These are phyloP conservation scores for Ceratocystis destructans DNA, from an alignment of 2,329 filamentous ascomycete species.

Conservation along the genomic window DNA sequence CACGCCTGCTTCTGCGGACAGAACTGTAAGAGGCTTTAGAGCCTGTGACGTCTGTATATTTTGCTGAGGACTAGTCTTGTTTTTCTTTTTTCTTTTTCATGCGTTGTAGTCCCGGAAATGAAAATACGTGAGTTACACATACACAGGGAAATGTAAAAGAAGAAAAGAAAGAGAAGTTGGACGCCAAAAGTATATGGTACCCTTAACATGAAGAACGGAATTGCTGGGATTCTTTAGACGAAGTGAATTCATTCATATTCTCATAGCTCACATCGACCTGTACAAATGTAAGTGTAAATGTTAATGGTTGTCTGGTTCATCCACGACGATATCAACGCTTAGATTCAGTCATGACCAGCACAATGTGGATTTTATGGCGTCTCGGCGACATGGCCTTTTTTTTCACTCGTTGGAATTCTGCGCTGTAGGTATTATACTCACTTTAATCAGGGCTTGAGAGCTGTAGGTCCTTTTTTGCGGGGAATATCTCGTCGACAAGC, in stretches of 20 bases:
- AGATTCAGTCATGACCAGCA: too few species aligned
- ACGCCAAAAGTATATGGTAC: not conserved
- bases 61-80: not conserved
- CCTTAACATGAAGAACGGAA: too few species aligned
- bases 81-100: not conserved
- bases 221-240: too few species aligned
- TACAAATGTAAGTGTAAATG: not conserved
- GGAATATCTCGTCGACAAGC: not conserved
- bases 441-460: not conserved
- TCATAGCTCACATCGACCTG: too few species aligned
- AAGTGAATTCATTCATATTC: too few species aligned
- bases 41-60: not conserved
- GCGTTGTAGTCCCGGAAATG: not conserved
- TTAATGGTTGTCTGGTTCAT: not conserved
- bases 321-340: not conserved
- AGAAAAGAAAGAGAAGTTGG: not conserved
- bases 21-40: not conserved
- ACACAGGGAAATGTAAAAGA: not conserved
- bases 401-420: not conserved
- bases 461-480: not conserved
- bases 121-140: conserved; percentile 2
- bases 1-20: not conserved
- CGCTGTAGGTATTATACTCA: not conserved
- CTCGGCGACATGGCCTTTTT: not conserved
- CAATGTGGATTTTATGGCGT: not conserved